Base-by-base conservation (phyloP, 495 filamentous ascomycete genomes). In the Xylaria telfairii region DNA sequence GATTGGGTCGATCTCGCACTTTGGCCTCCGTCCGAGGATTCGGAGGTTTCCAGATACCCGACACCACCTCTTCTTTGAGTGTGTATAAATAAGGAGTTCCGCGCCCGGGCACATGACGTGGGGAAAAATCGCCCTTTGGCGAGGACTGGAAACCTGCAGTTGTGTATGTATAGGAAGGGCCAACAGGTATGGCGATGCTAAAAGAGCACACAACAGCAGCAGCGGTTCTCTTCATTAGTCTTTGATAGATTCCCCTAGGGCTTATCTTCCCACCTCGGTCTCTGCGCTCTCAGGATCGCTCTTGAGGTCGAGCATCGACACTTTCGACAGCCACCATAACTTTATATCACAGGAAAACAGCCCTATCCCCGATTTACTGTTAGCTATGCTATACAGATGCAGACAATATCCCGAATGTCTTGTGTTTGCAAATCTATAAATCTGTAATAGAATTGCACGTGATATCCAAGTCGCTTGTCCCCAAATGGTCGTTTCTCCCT, bases 231-330 rank as follows among this genome's bases (percentile, higher is more conserved):
- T 71, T 75, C 71, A 62, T 73, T 74, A 49, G 64, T 65, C 51
- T 78, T 77, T 66, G 73, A 78, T 80, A 81, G 79, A 83, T 80
- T 81, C 76, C 78, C 78, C 72, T 69, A 57, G 73, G 74, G 74
- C 70, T 76, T 69, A 62, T 65, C 68, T 72, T 42, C 65, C 67
- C 59, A 56, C 75, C 74, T 67, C 30, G 70, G 71, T 75, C 71
- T 65, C 53, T 67, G 51, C 71, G 68, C 51, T 73, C 73, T 73
- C 68, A 65, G 32, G 76, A 74, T 72, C 70, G 69, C 71, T 78
- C 76, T 68, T 75, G 74, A 74, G 73, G 72, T 71, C 46, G 60
- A 44, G 70, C 74, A 53, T 61, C 61, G 51, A 71, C 42, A 37
- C 65, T 68, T 76, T 76, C 71, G 73, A 70, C 74, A 78, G 76